Base-by-base conservation (phyloP, 495 filamentous ascomycete species). In the Trichodelitschia bisporula region DNA sequence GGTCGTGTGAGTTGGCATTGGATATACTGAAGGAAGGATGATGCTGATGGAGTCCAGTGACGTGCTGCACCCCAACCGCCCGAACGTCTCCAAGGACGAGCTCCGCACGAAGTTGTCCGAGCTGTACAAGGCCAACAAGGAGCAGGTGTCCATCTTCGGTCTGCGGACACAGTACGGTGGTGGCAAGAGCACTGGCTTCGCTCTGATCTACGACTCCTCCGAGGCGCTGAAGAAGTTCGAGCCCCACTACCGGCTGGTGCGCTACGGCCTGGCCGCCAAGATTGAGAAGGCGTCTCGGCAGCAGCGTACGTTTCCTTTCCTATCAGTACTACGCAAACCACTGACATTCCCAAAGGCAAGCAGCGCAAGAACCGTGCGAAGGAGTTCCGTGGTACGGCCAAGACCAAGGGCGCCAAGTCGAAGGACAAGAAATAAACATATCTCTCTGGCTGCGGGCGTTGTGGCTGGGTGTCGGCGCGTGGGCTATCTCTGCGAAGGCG, bases 201-300 rank as follows among this genome's bases (percentile, higher is more conserved):
- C 82, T 38, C 74, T 95, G 41, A 67, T 99, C 62, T 99, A 99
- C 67, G 89, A 99, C 55, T 84, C 76, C 43, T 59, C 65, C 42
- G 89, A 95, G 66, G 77, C 77, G 44, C 68, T 95, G 69, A 95
- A 93, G 77, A 92, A 93, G 62, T 99, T 95, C 58, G 89, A 99
- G 74, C 89, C 89, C 44, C 75, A 76, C 59, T 95, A 91, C 73
- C 70, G 86, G 54, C 68, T 90, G 36, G 70, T 95, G 56, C 70
- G 89, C 45, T 73, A 89, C 53, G 86, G 86, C 46, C 64, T 73
- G 37, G 83, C 78, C 40, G 57, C 50, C 47, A 95, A 95, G 77
- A 64, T 82, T 53, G 89, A 99, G 73, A 79, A 79, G 62, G 63
- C 89, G 40, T 77, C 69, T 62, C 70, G 89, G 64, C 86, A 99